Percentiles rank a stretch among this genome's conserved stretches.
Evolutionary conservation across 345 rosid genomes (phyloP).

Genomic region (Boechera divaricarpa): DNA sequence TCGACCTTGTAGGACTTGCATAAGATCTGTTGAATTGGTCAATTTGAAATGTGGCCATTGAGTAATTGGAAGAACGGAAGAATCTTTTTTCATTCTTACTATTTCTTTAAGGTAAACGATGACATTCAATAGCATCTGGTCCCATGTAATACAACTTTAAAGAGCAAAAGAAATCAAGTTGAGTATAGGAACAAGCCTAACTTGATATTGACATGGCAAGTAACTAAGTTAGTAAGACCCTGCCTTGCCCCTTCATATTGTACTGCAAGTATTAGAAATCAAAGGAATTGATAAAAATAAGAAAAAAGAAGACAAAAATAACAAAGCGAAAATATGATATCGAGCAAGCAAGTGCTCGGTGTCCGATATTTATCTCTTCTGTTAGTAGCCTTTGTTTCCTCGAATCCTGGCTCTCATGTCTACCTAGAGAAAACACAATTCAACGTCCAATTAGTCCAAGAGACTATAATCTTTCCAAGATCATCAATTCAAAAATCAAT

Average conservation of each 20-base stretch:
- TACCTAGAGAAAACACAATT: constrained; percentile 53
- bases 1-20: constrained; percentile 35
- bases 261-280: constrained; percentile 2
- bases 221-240: constrained; percentile 7
- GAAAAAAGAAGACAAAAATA: background rate
- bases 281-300: constrained; percentile 1
- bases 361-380: constrained; percentile 8
- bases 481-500: background rate
- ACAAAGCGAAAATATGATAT: constrained; percentile 16
- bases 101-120: constrained; percentile 14
- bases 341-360: background rate
- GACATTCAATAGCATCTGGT: background rate
- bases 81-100: constrained; percentile 1
- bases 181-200: constrained; percentile 41
- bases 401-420: constrained; percentile 98
- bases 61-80: constrained; percentile 17
- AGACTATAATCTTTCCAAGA: background rate
- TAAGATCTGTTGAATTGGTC: constrained; percentile 31
- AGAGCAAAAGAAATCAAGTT: constrained; percentile 21
- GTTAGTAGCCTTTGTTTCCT: constrained; percentile 92
- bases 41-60: constrained; percentile 13
- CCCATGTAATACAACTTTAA: constrained; percentile 21
- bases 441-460: background rate
- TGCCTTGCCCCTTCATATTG: background rate
- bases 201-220: constrained; percentile 41